phyloP scores from a whole-genome alignment of 1,284 basidiomycete genomes.

The Cutaneotrichosporon sp. region DNA sequence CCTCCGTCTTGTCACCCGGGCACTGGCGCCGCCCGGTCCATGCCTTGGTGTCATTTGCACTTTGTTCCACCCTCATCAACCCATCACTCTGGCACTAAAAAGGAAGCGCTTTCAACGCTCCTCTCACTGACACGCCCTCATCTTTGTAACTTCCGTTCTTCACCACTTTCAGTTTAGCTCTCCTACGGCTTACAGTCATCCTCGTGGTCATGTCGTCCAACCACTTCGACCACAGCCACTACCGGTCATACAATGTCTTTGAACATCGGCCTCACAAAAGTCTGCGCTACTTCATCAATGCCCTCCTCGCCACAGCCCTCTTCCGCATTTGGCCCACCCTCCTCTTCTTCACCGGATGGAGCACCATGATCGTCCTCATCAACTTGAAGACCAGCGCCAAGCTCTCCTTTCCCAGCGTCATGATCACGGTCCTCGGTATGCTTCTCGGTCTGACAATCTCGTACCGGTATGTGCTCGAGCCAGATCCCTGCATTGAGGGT shows the following conservation, averaged over 20 bases:
- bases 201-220: background rate
- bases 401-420: slow-evolving; percentile 39
- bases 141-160: background rate
- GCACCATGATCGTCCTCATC: slow-evolving; percentile 39
- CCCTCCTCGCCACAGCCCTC: slow-evolving; percentile 40
- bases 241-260: slow-evolving; percentile 24
- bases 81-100: background rate
- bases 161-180: background rate
- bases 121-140: background rate
- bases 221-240: slow-evolving; percentile 11
- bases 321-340: slow-evolving; percentile 44
- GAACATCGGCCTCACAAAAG: slow-evolving; percentile 39
- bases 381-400: slow-evolving; percentile 36
- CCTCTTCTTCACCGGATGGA: slow-evolving; percentile 45
- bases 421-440: slow-evolving; percentile 49
- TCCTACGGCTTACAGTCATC: background rate
- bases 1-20: background rate
- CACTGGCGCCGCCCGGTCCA: background rate
- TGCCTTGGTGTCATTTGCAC: background rate
- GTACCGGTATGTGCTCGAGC: slow-evolving; percentile 38
- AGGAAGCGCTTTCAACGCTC: background rate
- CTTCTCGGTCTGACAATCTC: slow-evolving; percentile 48
- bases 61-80: background rate
- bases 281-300: slow-evolving; percentile 29
- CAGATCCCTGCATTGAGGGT: background rate